Percentiles rank a stretch among this genome's conserved stretches.
Evolutionary conservation across 495 filamentous ascomycete species (phyloP).

Genomic region (Neurospora tetrasperma): DNA sequence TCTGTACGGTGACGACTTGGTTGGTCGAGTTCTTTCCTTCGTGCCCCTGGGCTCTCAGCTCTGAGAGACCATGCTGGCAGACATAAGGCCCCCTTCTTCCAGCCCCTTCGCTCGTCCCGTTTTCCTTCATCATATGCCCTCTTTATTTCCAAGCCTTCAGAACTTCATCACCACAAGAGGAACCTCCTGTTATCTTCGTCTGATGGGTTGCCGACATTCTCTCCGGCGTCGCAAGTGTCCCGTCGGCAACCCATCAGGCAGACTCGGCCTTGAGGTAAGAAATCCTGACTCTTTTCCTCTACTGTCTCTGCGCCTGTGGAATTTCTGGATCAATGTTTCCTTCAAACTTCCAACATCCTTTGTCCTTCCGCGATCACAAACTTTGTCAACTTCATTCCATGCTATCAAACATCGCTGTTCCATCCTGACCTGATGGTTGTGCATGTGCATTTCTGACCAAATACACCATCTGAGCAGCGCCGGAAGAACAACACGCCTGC

Average conservation of each 20-base stretch:
- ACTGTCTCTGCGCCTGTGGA: neutral
- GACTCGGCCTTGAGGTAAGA: neutral
- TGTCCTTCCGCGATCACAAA: neutral
- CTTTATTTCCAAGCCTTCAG: neutral
- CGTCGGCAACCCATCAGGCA: neutral
- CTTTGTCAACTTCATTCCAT: neutral
- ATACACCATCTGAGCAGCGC: neutral
- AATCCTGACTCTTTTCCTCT: neutral
- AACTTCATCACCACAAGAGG: neutral
- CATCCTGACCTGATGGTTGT: neutral
- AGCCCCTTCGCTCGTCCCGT: neutral
- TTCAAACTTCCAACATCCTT: neutral
- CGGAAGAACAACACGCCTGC: neutral
- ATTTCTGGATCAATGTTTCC: neutral
- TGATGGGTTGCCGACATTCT: neutral
- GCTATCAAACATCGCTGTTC: neutral
- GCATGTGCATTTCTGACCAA: neutral
- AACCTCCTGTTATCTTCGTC: conserved; percentile 24
- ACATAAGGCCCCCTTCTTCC: neutral
- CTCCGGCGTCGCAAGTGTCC: neutral
- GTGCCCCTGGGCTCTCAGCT: neutral
- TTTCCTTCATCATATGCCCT: neutral
- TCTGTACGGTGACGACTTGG: neutral
- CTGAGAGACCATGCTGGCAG: neutral
- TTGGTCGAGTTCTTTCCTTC: neutral